phyloP scores from a whole-genome alignment of 257 asterid species.

The Solanum rostratum region DNA sequence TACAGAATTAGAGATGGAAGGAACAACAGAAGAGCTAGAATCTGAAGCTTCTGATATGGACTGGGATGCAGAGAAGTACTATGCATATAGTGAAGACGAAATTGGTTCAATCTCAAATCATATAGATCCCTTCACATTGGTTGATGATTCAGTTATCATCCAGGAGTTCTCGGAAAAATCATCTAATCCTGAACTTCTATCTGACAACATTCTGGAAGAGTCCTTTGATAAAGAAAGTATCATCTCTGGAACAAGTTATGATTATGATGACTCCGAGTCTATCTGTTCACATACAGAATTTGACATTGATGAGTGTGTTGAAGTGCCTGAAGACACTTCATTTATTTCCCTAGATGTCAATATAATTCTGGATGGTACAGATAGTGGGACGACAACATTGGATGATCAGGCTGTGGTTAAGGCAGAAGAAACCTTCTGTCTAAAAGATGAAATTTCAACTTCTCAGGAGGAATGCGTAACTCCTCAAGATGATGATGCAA shows the following conservation, averaged over 20 bases:
- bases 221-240: slow-evolving; percentile 22
- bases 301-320: slow-evolving; percentile 5
- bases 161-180: not conserved
- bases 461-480: not conserved
- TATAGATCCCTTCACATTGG: not conserved
- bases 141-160: not conserved
- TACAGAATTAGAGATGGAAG: slow-evolving; percentile 2
- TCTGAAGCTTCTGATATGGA: slow-evolving; percentile 45
- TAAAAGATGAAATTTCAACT: not conserved
- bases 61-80: slow-evolving; percentile 27
- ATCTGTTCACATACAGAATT: slow-evolving; percentile 2
- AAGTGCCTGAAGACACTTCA: not conserved
- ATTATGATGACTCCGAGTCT: not conserved
- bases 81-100: not conserved
- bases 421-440: not conserved
- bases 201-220: slow-evolving; percentile 18
- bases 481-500: not conserved
- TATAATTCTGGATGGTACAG: not conserved
- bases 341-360: not conserved
- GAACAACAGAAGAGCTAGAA: slow-evolving; percentile 7
- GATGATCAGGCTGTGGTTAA: not conserved
- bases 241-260: slow-evolving; percentile 15
- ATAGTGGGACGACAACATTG: not conserved
- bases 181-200: slow-evolving; percentile 8
- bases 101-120: not conserved